Conservation (phyloP, 371 early-diverging fungal species). For the Circinella umbellata region DNA sequence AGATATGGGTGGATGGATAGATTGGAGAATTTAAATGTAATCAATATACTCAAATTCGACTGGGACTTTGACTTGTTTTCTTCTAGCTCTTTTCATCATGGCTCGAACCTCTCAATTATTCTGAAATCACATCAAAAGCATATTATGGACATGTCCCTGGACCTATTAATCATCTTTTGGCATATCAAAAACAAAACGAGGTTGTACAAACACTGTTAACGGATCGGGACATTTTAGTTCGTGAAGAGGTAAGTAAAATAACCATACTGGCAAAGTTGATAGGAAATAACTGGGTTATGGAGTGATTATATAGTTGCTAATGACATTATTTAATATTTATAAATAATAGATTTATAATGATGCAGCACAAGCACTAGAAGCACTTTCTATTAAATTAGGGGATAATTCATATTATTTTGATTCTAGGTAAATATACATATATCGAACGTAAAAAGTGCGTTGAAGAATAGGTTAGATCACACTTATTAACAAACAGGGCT, state of each 20-base stretch:
- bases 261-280: no score
- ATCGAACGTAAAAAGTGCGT: no score
- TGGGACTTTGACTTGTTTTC: background rate
- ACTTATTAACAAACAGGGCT: background rate
- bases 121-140: slow-evolving; percentile 28
- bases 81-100: slow-evolving; percentile 51
- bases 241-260: slow-evolving; percentile 47
- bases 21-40: no score
- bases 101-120: slow-evolving; percentile 52
- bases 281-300: no score
- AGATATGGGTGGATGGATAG: no score
- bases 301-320: no score
- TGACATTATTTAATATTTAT: background rate
- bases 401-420: slow-evolving; percentile 56
- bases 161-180: slow-evolving; percentile 36
- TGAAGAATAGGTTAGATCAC: background rate
- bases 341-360: slow-evolving; percentile 60
- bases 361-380: slow-evolving; percentile 59
- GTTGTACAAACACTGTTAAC: slow-evolving; percentile 37
- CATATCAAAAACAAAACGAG: slow-evolving; percentile 42
- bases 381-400: slow-evolving; percentile 60
- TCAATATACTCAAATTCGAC: background rate
- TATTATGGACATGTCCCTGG: slow-evolving; percentile 53
- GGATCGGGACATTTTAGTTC: slow-evolving; percentile 47
- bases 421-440: slow-evolving; percentile 43